Percentiles rank a stretch among this genome's conserved stretches.
phyloP scores from a whole-genome alignment of 2,329 filamentous ascomycete genomes.

The Rhinocladiella similis region DNA sequence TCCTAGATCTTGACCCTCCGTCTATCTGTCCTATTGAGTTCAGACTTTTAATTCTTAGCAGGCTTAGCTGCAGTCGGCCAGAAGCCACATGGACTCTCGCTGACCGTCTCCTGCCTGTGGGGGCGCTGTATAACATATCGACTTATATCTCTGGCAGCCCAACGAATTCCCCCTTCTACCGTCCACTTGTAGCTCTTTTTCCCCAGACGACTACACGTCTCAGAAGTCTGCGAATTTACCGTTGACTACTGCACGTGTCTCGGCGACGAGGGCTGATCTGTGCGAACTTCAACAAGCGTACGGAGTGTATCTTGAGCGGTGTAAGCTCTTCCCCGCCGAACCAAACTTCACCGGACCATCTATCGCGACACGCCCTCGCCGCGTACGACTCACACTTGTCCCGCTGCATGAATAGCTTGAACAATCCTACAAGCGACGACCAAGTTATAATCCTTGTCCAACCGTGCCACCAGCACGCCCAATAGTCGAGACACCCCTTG shows the following conservation, averaged over 20 bases:
- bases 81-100: background rate
- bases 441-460: conserved; percentile 1
- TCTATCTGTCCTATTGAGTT: background rate
- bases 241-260: no score
- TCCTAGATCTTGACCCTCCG: background rate
- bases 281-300: no score
- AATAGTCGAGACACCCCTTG: conserved; percentile 6
- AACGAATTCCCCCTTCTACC: background rate
- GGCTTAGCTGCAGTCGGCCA: background rate
- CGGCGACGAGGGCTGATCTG: no score
- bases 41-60: background rate
- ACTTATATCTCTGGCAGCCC: background rate
- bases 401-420: conserved; percentile 1
- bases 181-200: background rate
- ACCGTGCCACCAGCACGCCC: background rate
- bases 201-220: no score
- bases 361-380: background rate
- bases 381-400: background rate
- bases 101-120: background rate
- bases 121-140: background rate
- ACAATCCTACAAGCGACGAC: conserved; percentile 5
- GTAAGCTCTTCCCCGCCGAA: background rate
- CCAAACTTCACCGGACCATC: background rate
- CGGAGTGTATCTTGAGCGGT: background rate
- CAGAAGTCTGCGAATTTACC: no score